Evolutionary conservation across 768 basidiomycete species (phyloP).

Genomic region (Lanmaoa rubissima): DNA sequence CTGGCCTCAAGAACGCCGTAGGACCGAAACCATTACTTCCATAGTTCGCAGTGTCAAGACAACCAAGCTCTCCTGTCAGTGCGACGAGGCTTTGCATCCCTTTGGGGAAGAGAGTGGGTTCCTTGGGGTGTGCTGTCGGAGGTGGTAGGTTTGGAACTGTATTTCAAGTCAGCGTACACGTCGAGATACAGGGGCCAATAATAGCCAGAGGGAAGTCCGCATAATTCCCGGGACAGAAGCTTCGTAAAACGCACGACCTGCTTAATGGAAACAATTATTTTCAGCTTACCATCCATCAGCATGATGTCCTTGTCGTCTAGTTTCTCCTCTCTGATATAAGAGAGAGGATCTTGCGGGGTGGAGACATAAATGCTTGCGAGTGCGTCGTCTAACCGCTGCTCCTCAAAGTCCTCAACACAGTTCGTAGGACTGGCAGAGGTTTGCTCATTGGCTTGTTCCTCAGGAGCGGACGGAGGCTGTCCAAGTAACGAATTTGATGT

Average conservation of each 20-base stretch:
- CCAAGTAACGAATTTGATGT: slow-evolving; percentile 20
- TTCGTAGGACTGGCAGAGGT: neutral
- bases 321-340: slow-evolving; percentile 51
- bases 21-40: slow-evolving; percentile 2
- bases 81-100: slow-evolving; percentile 29
- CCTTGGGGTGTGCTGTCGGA: slow-evolving; percentile 47
- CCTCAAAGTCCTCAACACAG: slow-evolving; percentile 5
- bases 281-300: slow-evolving; percentile 56
- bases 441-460: neutral
- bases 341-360: slow-evolving; percentile 23
- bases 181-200: slow-evolving; percentile 18
- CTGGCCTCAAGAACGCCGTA: slow-evolving; percentile 43
- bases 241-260: slow-evolving; percentile 8
- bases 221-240: slow-evolving; percentile 21
- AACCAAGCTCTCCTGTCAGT: slow-evolving; percentile 14
- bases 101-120: slow-evolving; percentile 33
- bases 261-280: slow-evolving; percentile 10
- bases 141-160: slow-evolving; percentile 56
- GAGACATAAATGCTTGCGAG: slow-evolving; percentile 35
- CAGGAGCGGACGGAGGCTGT: slow-evolving; percentile 22
- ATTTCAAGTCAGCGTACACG: slow-evolving; percentile 18
- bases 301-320: slow-evolving; percentile 49
- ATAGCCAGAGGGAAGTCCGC: slow-evolving; percentile 21
- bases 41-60: neutral
- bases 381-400: slow-evolving; percentile 29